These are phyloP conservation scores for Collybiopsis confluens DNA, from an alignment of 768 basidiomycete genomes.

Conservation along the genomic window DNA sequence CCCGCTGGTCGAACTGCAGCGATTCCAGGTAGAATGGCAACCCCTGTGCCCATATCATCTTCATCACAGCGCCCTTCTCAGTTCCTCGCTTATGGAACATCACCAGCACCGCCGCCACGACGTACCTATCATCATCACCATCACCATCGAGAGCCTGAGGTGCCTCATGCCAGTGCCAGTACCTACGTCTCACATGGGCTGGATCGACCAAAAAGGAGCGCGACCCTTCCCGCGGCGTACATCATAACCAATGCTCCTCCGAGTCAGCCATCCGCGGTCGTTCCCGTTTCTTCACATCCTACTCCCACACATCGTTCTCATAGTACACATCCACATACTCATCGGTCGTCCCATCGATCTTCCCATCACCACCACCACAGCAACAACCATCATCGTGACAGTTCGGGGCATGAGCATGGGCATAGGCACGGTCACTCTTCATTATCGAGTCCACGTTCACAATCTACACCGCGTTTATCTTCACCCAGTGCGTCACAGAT, in stretches of 20 bases:
- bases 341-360: not conserved
- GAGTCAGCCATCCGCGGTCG: no score
- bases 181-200: not conserved
- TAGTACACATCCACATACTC: not conserved
- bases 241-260: not conserved
- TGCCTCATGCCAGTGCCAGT: not conserved
- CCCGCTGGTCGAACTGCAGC: not conserved
- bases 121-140: not conserved
- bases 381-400: not conserved
- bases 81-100: not conserved
- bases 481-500: not conserved
- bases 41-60: not conserved
- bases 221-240: not conserved
- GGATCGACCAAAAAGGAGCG: not conserved
- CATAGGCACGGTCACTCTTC: no score
- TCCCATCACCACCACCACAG: not conserved
- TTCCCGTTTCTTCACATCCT: not conserved
- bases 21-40: not conserved
- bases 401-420: not conserved
- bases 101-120: not conserved
- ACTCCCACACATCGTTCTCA: not conserved
- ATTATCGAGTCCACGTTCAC: not conserved
- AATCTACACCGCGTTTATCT: constrained; percentile 5
- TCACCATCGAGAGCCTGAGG: not conserved
- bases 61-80: not conserved